phyloP scores from a whole-genome alignment of 2,329 filamentous ascomycete species.

The Grosmannia serpens region DNA sequence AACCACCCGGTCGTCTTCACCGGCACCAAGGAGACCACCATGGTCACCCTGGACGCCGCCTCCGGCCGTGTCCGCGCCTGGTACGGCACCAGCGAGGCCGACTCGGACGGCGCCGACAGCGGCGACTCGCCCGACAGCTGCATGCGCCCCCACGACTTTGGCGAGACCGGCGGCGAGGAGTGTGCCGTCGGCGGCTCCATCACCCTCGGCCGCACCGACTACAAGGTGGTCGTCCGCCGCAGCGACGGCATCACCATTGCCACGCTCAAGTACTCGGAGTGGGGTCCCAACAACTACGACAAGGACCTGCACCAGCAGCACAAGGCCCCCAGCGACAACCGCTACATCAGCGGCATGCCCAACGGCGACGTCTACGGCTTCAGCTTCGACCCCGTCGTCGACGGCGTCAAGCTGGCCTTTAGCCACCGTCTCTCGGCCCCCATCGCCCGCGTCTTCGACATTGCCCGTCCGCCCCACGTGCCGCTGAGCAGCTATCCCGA shows the following conservation, averaged over 20 bases:
- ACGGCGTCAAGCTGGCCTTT: constrained; percentile 44
- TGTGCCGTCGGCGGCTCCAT: constrained; percentile 73
- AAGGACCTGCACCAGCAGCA: constrained; percentile 80
- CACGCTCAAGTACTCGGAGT: constrained; percentile 86
- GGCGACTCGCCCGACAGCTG: constrained; percentile 56
- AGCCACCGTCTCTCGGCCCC: constrained; percentile 61
- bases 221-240: constrained; percentile 76
- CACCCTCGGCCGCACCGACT: constrained; percentile 77
- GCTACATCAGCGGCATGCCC: constrained; percentile 78
- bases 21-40: constrained; percentile 78
- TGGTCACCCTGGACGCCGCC: constrained; percentile 79
- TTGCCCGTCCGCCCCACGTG: constrained; percentile 63
- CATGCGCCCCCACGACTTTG: constrained; percentile 52
- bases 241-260: constrained; percentile 66
- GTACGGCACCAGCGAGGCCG: constrained; percentile 59
- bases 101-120: constrained; percentile 40
- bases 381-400: constrained; percentile 40
- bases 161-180: constrained; percentile 56
- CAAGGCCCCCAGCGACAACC: constrained; percentile 65
- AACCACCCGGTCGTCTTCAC: constrained; percentile 78
- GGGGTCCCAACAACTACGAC: constrained; percentile 87
- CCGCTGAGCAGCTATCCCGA: constrained; percentile 54
- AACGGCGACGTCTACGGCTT: constrained; percentile 78
- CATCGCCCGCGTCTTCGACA: constrained; percentile 80
- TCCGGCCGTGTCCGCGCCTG: constrained; percentile 74